Evolutionary conservation across 1,284 basidiomycete species (phyloP), one percentile per base, ranked within the genome.

Genomic region (Leccinum olivaceoglutinosum): DNA sequence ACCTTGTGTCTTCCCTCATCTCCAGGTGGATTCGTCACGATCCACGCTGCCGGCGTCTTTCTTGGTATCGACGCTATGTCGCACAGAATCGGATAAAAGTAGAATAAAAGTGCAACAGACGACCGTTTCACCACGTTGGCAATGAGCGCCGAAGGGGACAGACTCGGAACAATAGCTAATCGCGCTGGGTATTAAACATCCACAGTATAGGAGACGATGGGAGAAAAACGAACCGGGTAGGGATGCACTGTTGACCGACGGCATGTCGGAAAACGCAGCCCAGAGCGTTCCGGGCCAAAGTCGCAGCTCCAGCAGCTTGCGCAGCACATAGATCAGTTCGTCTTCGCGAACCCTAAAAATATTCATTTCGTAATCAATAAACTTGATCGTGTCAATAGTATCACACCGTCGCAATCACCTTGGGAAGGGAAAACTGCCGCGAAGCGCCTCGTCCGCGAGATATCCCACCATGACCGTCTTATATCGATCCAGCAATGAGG

Each of bases 391-490:
- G 53, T 55, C 21, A 51, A 21, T 25, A 21, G 12, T 55, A 32
- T 1, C 7, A 7, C 51, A 51, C 11, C 2, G 4, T 44, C 3
- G 3, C 14, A 68, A 72, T 64, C 64, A 92, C 92, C 93, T 83
- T 53, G 92, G 85, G 75, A 96, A 94, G 1, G 94, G 94, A 66
- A 95, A 79, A 66, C 83, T 85, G 4, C 95, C 94, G 36, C 94
- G 84, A 21, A 98, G 73, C 2, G 85, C 81, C 63, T 91, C 87
- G 70, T 98, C 96, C 0, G 89, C 90, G 7, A 94, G 80, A 71
- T 92, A 98, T 2, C 84, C 81, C 7, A 84, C 78, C 60, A 98
- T 77, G 0, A 88, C 82, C 0, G 79, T 78, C 59, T 84, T 81
- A 74, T 92, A 94, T 21, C 95, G 87, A 62, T 82, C 83, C 36